These are phyloP conservation scores for Clarireedia hainanense DNA, from an alignment of 2,329 filamentous ascomycete genomes.

Conservation along the genomic window DNA sequence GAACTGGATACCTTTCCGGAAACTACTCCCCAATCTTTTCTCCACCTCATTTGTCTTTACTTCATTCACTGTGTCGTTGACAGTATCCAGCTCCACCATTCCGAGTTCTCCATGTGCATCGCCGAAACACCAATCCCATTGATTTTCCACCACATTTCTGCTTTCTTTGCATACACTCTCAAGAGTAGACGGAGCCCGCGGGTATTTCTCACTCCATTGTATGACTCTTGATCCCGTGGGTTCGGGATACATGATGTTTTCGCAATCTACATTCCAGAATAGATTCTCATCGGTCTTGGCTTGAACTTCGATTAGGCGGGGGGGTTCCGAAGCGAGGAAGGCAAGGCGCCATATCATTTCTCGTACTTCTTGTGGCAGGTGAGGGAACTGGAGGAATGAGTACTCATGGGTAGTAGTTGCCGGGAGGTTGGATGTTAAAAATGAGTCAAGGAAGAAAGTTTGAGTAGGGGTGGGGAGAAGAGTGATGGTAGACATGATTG, in stretches of 20 bases:
- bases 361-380: background rate
- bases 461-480: background rate
- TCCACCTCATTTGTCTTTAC: background rate
- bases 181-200: background rate
- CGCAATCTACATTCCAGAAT: background rate
- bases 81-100: background rate
- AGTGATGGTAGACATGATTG: background rate
- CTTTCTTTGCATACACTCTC: background rate
- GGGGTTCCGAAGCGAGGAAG: background rate
- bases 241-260: background rate
- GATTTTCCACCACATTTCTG: background rate
- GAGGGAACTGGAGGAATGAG: background rate
- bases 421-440: background rate
- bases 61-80: background rate
- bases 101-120: background rate
- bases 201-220: background rate
- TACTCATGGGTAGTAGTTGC: background rate
- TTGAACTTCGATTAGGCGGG: slow-evolving; percentile 2
- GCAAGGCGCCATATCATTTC: background rate
- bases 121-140: slow-evolving; percentile 1
- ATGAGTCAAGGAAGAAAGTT: background rate
- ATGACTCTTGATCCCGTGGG: slow-evolving; percentile 2
- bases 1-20: background rate
- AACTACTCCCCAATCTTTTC: background rate
- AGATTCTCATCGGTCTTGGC: background rate